Evolutionary conservation across 2,329 filamentous ascomycete genomes (phyloP), one percentile per base, ranked within the genome.

Genomic region (Colletotrichum lindemuthianum): DNA sequence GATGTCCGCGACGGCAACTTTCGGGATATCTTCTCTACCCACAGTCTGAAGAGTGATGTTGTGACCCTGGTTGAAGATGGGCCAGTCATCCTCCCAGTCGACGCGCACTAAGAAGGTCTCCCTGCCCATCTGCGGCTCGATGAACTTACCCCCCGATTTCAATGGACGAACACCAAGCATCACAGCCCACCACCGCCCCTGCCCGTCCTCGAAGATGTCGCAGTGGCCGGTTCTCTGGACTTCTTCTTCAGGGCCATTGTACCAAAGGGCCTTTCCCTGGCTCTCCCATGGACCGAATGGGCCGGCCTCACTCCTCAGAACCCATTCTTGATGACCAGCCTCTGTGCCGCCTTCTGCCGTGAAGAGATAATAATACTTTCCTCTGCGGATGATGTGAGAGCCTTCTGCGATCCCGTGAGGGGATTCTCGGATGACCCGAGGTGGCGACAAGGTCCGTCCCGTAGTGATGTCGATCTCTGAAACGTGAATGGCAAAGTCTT

Each of bases 401-500:
- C 78, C 81, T 67, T 82, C 81, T 4, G 80, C 78, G 34, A 81
- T 72, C 12, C 79, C 77, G 41, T 77, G 70, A 0, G 74, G 73
- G 0, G 78, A 80, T n/a, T 72, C 71, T 2, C 75, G 74, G 47
- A 80, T 77, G 11, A 76, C 64, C 4, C 67, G 61, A 0, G 78
- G 78, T 0, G 72, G 56, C 2, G 75, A 78, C 1, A 81, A 69
- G 1, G 78, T 80, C 3, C 74, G 71, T 2, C 81, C 81, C 3
- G 78, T 80, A 9, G 68, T 50, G 3, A 83, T 69, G 45, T 82
- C 76, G 40, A 84, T 77, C 60, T 80, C 75, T 6, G 77, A 79
- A 16, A 81, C 72, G 63, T 82, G 80, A 59, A 84, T 84, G 55
- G 74, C 82, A 65, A 87, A 86, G 66, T 87, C 83, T 60, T 85